Conservation (phyloP, 2,329 filamentous ascomycete species). For the Aaosphaeria arxii region DNA sequence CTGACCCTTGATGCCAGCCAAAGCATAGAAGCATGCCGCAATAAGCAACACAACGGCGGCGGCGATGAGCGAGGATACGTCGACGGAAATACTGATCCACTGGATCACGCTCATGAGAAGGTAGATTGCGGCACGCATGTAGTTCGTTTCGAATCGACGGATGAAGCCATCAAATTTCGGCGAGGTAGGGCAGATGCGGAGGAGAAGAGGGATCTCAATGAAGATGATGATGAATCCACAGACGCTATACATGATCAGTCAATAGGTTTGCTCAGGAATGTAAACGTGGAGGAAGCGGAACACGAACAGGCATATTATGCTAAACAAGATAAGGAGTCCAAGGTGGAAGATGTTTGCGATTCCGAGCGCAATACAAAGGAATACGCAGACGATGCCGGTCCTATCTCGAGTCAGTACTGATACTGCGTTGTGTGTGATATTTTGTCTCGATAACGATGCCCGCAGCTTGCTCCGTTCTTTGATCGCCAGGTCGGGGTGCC, state of each 20-base stretch:
- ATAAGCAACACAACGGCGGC: slow-evolving; percentile 78
- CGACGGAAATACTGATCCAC: slow-evolving; percentile 71
- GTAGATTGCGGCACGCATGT: slow-evolving; percentile 91
- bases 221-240: slow-evolving; percentile 51
- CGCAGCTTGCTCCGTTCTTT: no score
- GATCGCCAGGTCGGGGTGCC: no score
- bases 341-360: slow-evolving; percentile 68
- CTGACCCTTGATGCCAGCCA: slow-evolving; percentile 79
- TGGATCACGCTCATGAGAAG: slow-evolving; percentile 75
- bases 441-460: no score
- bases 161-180: slow-evolving; percentile 83
- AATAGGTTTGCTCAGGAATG: no score
- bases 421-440: not conserved
- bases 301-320: slow-evolving; percentile 50
- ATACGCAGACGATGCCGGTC: slow-evolving; percentile 59
- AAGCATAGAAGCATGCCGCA: slow-evolving; percentile 74
- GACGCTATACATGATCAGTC: slow-evolving; percentile 31
- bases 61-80: slow-evolving; percentile 73
- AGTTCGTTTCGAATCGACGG: slow-evolving; percentile 91
- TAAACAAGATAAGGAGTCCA: slow-evolving; percentile 56
- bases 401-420: slow-evolving; percentile 27
- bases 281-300: not conserved
- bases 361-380: slow-evolving; percentile 65
- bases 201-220: slow-evolving; percentile 80
- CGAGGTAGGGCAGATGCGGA: slow-evolving; percentile 97